Evolutionary conservation across 371 early-diverging fungal genomes (phyloP), one percentile per base, ranked within the genome.

Genomic region (Lichtheimia ornata): DNA sequence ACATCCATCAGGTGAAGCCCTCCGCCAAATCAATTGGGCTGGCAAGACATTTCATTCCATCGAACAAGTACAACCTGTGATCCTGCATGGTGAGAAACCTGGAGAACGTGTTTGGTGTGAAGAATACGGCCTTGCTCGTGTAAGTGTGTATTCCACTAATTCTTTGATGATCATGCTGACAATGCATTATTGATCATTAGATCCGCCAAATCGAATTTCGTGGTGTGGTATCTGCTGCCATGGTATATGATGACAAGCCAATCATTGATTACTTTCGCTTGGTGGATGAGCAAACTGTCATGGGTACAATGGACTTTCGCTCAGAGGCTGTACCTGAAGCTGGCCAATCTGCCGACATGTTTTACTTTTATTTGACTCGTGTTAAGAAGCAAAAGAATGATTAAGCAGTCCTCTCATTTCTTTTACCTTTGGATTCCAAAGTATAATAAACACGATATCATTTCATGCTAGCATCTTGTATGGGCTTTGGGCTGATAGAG

Each of bases 301-400:
- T 54, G 43, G 61, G 61, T 20, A 54, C 54, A 4, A 53, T 53
- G n/a, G 55, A 61, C 54, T 28, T 47, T 20, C 54, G 49, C 13
- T 0, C 49, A 12, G n/a, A 28, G 3, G 22, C 59, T 7, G 40
- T 50, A 12, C 17, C 5, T 13, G 35, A 35, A 35, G 35, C 35
- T 9, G 11, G 35, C 7, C 28, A 35, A 2, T 35, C 35, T 11
- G 22, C 18, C 12, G 61, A 54, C 22, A 47, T 54, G 18, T 54
- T 61, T 28, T 61, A 61, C 61, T 54, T 61, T 53, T 54, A 40
- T 47, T 47, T 61, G 25, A 53, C 30, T 7, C 51, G 59, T 13
- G 15, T 40, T 13, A 41, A 54, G 20, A 22, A 54, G 35, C 35
- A 35, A 35, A 35, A 35, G 35, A 35, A 11, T 35, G 35, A 35